Percentiles rank a stretch among this genome's conserved stretches.
These are phyloP conservation scores for Hypomyces rosellus DNA, from an alignment of 2,329 filamentous ascomycete species.

Conservation along the genomic window DNA sequence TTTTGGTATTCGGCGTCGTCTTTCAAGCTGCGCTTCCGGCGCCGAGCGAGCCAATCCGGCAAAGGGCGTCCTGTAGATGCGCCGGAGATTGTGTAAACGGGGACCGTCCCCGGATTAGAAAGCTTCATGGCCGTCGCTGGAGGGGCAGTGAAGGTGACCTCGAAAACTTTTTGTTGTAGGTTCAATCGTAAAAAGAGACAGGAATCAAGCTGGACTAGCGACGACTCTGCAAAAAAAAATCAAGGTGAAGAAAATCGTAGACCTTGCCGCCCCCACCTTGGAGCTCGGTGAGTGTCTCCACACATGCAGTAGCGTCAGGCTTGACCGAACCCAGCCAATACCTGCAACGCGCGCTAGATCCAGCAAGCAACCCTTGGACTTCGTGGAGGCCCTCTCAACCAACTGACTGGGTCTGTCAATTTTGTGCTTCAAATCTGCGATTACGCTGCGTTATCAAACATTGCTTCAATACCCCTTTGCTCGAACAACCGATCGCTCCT, in stretches of 20 bases:
- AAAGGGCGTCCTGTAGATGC: conserved; percentile 80
- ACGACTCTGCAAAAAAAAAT: conserved; percentile 9
- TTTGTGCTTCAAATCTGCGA: conserved; percentile 5
- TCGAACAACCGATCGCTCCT: conserved; percentile 3
- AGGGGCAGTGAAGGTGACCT: background rate
- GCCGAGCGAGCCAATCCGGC: conserved; percentile 90
- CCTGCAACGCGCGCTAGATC: conserved; percentile 13
- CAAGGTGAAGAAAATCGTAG: conserved; percentile 14
- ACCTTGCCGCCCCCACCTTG: conserved; percentile 3
- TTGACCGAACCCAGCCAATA: conserved; percentile 13
- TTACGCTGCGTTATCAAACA: conserved; percentile 3
- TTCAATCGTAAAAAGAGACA: too few species aligned
- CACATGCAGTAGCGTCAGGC: conserved; percentile 8
- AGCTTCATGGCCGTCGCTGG: conserved; percentile 59
- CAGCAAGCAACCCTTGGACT: conserved; percentile 11
- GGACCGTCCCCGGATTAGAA: conserved; percentile 73
- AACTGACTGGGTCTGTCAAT: conserved; percentile 8
- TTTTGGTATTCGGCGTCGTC: conserved; percentile 89
- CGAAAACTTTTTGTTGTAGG: too few species aligned
- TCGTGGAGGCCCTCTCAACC: conserved; percentile 9
- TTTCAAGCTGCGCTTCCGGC: conserved; percentile 86
- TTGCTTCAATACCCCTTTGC: conserved; percentile 5
- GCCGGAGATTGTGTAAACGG: conserved; percentile 92
- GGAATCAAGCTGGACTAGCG: too few species aligned
- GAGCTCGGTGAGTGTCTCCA: conserved; percentile 10